These are phyloP conservation scores for Trichoderma orchidacearum DNA, from an alignment of 495 filamentous ascomycete species.

Conservation along the genomic window DNA sequence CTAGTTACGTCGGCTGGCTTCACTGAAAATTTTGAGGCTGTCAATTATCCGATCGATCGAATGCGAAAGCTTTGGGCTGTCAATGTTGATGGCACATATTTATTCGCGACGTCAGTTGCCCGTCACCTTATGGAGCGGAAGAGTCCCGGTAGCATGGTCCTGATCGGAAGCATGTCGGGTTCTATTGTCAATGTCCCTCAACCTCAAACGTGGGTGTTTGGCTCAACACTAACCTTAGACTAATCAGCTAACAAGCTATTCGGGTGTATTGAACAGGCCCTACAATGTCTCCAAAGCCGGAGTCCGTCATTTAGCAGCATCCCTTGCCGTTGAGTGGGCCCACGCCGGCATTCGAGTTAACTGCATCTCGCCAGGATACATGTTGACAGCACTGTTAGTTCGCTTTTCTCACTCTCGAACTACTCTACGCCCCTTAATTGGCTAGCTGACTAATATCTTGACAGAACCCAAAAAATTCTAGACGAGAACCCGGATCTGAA, in stretches of 20 bases:
- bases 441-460: background rate
- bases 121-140: constrained; percentile 80
- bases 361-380: constrained; percentile 84
- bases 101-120: constrained; percentile 74
- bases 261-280: constrained; percentile 29
- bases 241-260: constrained; percentile 4
- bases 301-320: constrained; percentile 67
- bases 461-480: constrained; percentile 82
- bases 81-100: constrained; percentile 87
- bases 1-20: constrained; percentile 94
- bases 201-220: constrained; percentile 55
- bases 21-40: constrained; percentile 88
- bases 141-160: constrained; percentile 70
- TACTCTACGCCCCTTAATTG: background rate
- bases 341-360: constrained; percentile 75
- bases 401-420: background rate
- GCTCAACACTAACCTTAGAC: too few relatives aligned
- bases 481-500: constrained; percentile 83
- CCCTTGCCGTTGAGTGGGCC: constrained; percentile 84
- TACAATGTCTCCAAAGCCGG: constrained; percentile 88
- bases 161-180: constrained; percentile 93
- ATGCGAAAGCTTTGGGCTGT: constrained; percentile 88
- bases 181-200: constrained; percentile 89
- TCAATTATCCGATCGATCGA: constrained; percentile 74
- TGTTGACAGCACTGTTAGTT: constrained; percentile 80